phyloP scores from a whole-genome alignment of 2,329 filamentous ascomycete genomes.

The Orbilia quercus region DNA sequence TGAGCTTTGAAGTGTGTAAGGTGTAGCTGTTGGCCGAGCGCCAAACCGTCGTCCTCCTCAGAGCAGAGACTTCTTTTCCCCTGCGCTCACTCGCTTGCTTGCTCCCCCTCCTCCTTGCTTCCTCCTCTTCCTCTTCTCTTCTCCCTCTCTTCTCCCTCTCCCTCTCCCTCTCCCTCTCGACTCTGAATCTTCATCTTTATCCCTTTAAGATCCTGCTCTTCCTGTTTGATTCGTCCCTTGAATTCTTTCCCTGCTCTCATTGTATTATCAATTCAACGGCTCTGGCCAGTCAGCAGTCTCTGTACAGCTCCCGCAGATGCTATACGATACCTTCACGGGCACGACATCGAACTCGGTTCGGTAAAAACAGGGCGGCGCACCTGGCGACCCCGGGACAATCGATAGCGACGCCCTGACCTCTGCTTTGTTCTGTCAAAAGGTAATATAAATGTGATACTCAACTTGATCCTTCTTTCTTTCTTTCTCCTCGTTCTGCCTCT shows the following conservation, averaged over 20 bases:
- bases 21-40: constrained; percentile 22
- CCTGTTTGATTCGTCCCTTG: no score
- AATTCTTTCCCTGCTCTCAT: no score
- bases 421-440: neutral
- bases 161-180: constrained; percentile 20
- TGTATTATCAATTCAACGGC: no score
- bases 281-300: no score
- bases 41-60: neutral
- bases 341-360: neutral
- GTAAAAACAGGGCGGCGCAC: constrained; percentile 48
- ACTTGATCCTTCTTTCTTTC: neutral
- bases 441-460: no score
- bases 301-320: no score
- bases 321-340: no score
- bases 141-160: constrained; percentile 25
- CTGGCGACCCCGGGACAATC: constrained; percentile 24
- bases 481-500: constrained; percentile 5
- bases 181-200: constrained; percentile 3
- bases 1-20: no score
- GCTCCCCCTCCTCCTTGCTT: constrained; percentile 26
- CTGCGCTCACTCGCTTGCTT: constrained; percentile 1
- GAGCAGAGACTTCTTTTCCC: constrained; percentile 6
- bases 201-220: constrained; percentile 4
- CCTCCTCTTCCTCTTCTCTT: constrained; percentile 8
- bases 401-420: no score